These are phyloP conservation scores for Ampelomyces quisqualis DNA, from an alignment of 2,329 filamentous ascomycete genomes.

Conservation along the genomic window DNA sequence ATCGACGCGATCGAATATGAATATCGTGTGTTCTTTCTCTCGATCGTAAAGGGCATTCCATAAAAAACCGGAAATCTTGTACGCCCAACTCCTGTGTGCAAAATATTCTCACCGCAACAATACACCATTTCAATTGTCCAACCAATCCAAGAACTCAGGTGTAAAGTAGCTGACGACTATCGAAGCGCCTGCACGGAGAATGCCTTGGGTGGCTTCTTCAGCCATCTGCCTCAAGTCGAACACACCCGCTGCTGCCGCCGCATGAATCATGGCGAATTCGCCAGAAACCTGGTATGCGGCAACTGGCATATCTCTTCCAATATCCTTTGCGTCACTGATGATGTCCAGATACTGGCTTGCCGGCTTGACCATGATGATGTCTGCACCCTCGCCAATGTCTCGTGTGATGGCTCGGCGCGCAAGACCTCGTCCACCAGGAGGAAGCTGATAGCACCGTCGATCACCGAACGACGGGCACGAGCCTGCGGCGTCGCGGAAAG, in stretches of 20 bases:
- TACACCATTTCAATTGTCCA: slow-evolving; percentile 47
- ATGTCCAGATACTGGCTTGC: slow-evolving; percentile 95
- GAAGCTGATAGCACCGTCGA: slow-evolving; percentile 94
- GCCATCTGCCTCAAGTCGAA: slow-evolving; percentile 95
- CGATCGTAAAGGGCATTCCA: too few relatives aligned
- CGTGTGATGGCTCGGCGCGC: slow-evolving; percentile 85
- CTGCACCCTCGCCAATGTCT: slow-evolving; percentile 90
- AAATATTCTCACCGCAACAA: too few relatives aligned
- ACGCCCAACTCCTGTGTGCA: too few relatives aligned
- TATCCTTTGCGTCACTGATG: slow-evolving; percentile 93
- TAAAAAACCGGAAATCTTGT: too few relatives aligned
- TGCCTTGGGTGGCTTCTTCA: slow-evolving; percentile 90
- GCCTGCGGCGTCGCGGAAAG: slow-evolving; percentile 94
- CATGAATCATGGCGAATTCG: slow-evolving; percentile 97
- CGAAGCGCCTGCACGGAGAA: slow-evolving; percentile 85
- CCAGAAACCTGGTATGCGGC: slow-evolving; percentile 97
- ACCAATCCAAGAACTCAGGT: slow-evolving; percentile 70
- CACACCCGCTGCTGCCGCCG: slow-evolving; percentile 90
- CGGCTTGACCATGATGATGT: slow-evolving; percentile 99
- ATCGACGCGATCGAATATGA: too few relatives aligned
- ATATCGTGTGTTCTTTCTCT: too few relatives aligned
- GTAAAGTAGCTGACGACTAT: slow-evolving; percentile 96
- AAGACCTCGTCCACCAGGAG: slow-evolving; percentile 85
- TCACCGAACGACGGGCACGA: slow-evolving; percentile 91
- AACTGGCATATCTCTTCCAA: slow-evolving; percentile 86